Conservation (phyloP, 306 rosid species). For the Vachellia collinsii region DNA sequence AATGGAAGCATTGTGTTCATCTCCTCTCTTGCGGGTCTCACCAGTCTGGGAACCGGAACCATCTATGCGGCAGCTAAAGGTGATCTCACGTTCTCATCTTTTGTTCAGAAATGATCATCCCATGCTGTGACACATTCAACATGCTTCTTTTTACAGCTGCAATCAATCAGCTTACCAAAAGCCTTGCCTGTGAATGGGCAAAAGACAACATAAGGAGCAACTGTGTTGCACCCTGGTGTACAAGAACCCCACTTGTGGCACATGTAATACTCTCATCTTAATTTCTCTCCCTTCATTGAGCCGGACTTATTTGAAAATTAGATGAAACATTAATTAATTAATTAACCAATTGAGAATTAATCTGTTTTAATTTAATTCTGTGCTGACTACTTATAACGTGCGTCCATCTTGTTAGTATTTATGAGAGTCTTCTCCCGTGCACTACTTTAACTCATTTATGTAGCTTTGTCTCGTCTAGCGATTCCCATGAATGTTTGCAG, state of each 20-base stretch:
- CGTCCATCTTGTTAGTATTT: conserved; percentile 9
- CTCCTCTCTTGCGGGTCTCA: neutral
- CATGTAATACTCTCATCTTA: neutral
- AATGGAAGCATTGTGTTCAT: neutral
- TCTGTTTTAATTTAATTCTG: neutral
- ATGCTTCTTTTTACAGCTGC: conserved; percentile 44
- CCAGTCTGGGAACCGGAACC: neutral
- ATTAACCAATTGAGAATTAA: neutral
- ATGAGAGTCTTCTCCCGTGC: neutral
- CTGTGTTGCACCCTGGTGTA: conserved; percentile 75
- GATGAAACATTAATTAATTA: no score
- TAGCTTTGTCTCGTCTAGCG: neutral
- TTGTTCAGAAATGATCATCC: no score
- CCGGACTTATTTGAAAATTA: neutral
- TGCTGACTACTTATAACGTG: neutral
- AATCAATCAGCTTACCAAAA: conserved; percentile 74
- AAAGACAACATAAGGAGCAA: conserved; percentile 83
- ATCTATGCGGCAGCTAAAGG: neutral
- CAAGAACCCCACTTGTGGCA: neutral
- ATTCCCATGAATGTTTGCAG: neutral
- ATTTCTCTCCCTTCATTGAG: neutral
- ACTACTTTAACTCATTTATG: no score
- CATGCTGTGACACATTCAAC: neutral
- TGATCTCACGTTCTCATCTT: no score
- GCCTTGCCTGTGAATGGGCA: conserved; percentile 96